phyloP scores from a whole-genome alignment of 305 asterid genomes.

The Fraxinus dipetala region DNA sequence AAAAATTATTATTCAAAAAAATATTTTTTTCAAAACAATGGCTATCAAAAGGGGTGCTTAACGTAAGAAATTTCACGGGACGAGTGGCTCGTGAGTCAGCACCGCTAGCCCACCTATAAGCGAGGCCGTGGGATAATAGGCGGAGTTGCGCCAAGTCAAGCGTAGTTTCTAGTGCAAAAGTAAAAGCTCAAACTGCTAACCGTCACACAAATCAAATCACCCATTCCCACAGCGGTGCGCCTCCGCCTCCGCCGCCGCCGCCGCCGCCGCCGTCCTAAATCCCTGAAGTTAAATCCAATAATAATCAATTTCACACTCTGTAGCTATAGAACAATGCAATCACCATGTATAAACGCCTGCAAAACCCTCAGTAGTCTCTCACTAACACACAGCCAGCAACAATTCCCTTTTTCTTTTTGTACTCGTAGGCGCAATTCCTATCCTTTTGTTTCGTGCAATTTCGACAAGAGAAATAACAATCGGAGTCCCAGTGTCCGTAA shows the following conservation, averaged over 20 bases:
- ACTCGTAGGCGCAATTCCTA: constrained; percentile 29
- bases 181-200: not conserved
- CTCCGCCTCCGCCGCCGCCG: not conserved
- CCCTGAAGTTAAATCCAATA: not conserved
- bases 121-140: not conserved
- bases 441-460: constrained; percentile 51
- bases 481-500: constrained; percentile 10
- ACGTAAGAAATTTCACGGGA: not conserved
- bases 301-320: not conserved
- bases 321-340: constrained; percentile 35
- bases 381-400: constrained; percentile 22
- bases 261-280: not conserved
- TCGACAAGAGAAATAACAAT: constrained; percentile 15
- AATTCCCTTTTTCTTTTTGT: constrained; percentile 24
- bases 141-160: not conserved
- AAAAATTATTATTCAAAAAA: too few species aligned
- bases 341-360: constrained; percentile 51
- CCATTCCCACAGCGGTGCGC: not conserved
- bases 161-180: not conserved
- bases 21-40: too few species aligned
- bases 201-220: not conserved
- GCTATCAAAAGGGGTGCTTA: too few species aligned
- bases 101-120: not conserved
- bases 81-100: not conserved
- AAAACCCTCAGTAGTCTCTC: constrained; percentile 33